Evolutionary conservation across 1,139 yeast species (phyloP).

Genomic region (Eremothecium sinecaudum): DNA sequence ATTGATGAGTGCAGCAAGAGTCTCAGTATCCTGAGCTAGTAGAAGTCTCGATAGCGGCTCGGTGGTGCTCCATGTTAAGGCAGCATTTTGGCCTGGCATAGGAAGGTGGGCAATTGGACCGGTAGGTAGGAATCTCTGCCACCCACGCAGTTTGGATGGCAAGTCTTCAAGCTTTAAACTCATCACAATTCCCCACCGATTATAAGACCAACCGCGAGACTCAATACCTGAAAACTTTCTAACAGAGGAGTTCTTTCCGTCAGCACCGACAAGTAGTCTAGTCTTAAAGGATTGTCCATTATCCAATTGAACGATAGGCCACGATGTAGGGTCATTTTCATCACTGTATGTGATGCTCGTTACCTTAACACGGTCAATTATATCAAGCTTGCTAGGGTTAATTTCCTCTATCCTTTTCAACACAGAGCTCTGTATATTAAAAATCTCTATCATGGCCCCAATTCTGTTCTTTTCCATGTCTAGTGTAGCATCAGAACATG

Average conservation of each 20-base stretch:
- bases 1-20: conserved; percentile 64
- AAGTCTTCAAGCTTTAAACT: conserved; percentile 67
- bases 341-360: conserved; percentile 35
- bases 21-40: conserved; percentile 46
- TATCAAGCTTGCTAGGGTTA: conserved; percentile 30
- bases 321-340: conserved; percentile 36
- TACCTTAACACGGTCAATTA: conserved; percentile 61
- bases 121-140: conserved; percentile 85
- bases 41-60: conserved; percentile 63
- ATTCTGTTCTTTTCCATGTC: conserved; percentile 47
- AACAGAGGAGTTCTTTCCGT: conserved; percentile 92
- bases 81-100: conserved; percentile 73
- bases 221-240: conserved; percentile 71
- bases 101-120: conserved; percentile 94
- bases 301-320: conserved; percentile 71
- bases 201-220: conserved; percentile 87
- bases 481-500: conserved; percentile 57
- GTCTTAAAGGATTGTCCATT: conserved; percentile 59
- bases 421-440: conserved; percentile 60
- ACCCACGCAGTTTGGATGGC: conserved; percentile 64
- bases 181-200: conserved; percentile 85
- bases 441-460: conserved; percentile 66
- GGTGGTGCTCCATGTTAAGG: conserved; percentile 88
- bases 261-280: conserved; percentile 82
- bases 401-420: conserved; percentile 28